phyloP scores from a whole-genome alignment of 257 asterid species.

The Linaria vulgaris region DNA sequence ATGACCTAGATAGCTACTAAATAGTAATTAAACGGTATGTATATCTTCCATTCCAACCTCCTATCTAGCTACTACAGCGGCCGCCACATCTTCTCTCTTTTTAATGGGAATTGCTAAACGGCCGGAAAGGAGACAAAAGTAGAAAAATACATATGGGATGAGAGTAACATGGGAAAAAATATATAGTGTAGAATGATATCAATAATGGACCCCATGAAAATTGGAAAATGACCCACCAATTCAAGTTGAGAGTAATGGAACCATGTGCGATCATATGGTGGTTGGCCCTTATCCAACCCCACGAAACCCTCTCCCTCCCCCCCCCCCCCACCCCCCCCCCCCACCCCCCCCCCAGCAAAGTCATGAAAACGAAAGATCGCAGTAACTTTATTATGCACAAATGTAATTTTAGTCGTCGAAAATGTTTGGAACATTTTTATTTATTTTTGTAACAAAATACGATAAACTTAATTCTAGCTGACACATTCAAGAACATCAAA shows the following conservation, averaged over 20 bases:
- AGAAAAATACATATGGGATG: conserved; percentile 6
- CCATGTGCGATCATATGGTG: conserved; percentile 97
- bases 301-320: conserved; percentile 45
- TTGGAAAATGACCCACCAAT: conserved; percentile 31
- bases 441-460: no score
- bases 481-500: no score
- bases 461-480: no score
- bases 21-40: no score
- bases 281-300: conserved; percentile 74
- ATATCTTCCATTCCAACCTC: conserved; percentile 4
- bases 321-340: conserved; percentile 68
- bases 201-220: conserved; percentile 33
- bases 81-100: conserved; percentile 21
- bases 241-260: conserved; percentile 58
- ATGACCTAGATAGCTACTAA: no score
- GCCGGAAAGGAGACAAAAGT: conserved; percentile 19
- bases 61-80: conserved; percentile 19
- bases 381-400: conserved; percentile 7
- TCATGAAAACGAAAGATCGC: conserved; percentile 41
- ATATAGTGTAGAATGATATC: conserved; percentile 12
- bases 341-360: conserved; percentile 35
- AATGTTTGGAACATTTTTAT: not conserved
- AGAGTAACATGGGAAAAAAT: conserved; percentile 17
- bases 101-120: conserved; percentile 20
- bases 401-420: not conserved